Evolutionary conservation across 257 asterid genomes (phyloP), one percentile per base, ranked within the genome.

Genomic region (Solanum chiquidenum): DNA sequence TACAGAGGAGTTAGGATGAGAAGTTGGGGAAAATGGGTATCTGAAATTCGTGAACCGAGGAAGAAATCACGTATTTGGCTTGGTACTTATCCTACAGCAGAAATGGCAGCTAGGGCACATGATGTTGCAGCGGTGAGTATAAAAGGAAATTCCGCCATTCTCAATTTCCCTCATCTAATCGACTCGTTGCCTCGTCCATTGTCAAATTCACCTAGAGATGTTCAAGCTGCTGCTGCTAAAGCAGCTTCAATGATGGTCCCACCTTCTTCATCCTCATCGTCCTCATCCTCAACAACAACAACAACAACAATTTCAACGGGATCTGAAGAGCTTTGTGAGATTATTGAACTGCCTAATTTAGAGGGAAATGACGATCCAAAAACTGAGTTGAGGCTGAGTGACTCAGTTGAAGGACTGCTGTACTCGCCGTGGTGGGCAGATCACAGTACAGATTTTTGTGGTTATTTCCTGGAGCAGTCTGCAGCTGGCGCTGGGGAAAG

Each of bases 11-110:
- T 86, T 10, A 23, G 88, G 4, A 86, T 72, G 88, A 31, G 88
- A 60, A 86, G 68, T 60, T 86, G 88, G 88, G 88, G 88, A 0
- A 86, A 86, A 72, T 86, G 83, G 72, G 88, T 86, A 76, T 86
- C 88, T 18, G 88, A 86, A 71, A 86, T 86, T 37, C 88, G 88
- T 7, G 84, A 86, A 60, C 88, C 88, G 0, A 74, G 52, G 10
- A 86, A 86, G 25, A 72, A 86, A 31, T 86, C 88, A 10, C 88
- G 88, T 18, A 86, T 86, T 31, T 86, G 88, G 88, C 85, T 80
- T 1, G 85, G 85, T 5, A 80, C 85, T 46, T 80, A 46, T 4
- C 85, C 85, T 29, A 80, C 88, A 4, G 37, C 83, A 37, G 71
- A 86, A 74, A 21, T 86, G 79, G 71, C 66, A 0, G 83, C 79